Evolutionary conservation across 495 filamentous ascomycete species (phyloP), one percentile per base, ranked within the genome.

Genomic region (Glarea lozoyensis): DNA sequence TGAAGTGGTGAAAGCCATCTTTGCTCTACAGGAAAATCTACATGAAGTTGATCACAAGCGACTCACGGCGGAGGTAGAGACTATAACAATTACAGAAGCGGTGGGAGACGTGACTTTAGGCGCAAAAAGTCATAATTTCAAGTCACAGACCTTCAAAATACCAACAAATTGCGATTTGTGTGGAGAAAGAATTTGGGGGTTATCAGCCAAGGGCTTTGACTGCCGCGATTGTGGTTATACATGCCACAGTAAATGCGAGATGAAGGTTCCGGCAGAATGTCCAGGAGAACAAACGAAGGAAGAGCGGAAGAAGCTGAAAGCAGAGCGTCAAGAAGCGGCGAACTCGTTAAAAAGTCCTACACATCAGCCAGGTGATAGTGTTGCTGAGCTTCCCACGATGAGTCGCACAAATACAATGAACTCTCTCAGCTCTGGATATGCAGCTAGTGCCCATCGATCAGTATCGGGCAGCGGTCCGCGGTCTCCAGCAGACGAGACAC

Each of bases 101-200:
- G 90, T 94, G 5, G 92, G 92, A 25, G 92, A 99, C 58, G 68
- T 99, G 30, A 92, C 88, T 1, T 61, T 93, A 3, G 89, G 93
- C 9, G 87, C 89, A 5, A 84, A 84, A 56, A 93, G 85, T 51
- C 92, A 99, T 62, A 88, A 90, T 52, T 97, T 99, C 75, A 92
- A 90, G 59, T 82, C 86, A 24, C 85, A 95, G 52, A 97, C 89
- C 0, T 97, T 96, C 73, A 97, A 95, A 57, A 94, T 99, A 41
- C 93, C 93, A 0, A 99, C 92, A 3, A 97, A 96, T 58, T 99
- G 92, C 61, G 90, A 99, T 56, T 70, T 94, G 3, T 99, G 92
- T 50, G 87, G 88, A 3, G 92, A 99, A 50, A 76, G 90, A 9
- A 94, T 97, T 57, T 97, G 92, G 92, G 92, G 92, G 2, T 58